A percentile compares a stretch with the other conserved stretches of the same genome.
phyloP scores from a whole-genome alignment of 2,329 filamentous ascomycete genomes.

The Aspergillus fischeri region DNA sequence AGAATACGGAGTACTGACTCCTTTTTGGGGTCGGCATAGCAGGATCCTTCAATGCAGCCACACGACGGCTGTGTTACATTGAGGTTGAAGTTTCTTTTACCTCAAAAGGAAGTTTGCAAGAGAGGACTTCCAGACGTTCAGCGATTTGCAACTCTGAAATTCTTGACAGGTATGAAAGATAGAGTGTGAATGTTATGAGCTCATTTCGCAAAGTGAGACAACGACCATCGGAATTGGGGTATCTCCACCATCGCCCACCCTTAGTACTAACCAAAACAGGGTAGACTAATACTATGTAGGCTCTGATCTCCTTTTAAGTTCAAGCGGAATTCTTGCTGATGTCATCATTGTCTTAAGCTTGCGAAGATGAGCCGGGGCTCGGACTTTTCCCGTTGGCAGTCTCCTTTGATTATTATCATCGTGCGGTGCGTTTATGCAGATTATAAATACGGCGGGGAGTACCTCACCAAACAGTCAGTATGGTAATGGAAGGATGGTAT shows the following conservation, averaged over 20 bases:
- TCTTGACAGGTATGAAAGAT: background rate
- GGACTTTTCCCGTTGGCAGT: background rate
- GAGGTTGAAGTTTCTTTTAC: background rate
- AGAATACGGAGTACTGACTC: background rate
- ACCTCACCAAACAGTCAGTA: background rate
- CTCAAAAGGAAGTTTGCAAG: background rate
- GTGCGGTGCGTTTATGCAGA: background rate
- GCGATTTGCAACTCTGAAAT: background rate
- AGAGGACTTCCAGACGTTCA: background rate
- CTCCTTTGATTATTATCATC: background rate
- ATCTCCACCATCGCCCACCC: too few species aligned
- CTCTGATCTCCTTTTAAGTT: background rate
- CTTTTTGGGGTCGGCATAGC: background rate
- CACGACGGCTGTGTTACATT: background rate
- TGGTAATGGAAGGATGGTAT: background rate
- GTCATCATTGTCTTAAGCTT: background rate
- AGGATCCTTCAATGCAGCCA: background rate
- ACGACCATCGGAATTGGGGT: background rate
- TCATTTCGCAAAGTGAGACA: background rate
- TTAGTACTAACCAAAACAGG: background rate
- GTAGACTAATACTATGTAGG: background rate
- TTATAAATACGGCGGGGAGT: background rate
- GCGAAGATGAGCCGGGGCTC: background rate
- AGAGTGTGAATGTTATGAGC: background rate
- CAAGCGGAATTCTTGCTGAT: background rate